Conservation (phyloP, 2,329 filamentous ascomycete species). For the Zymoseptoria pseudotritici region DNA sequence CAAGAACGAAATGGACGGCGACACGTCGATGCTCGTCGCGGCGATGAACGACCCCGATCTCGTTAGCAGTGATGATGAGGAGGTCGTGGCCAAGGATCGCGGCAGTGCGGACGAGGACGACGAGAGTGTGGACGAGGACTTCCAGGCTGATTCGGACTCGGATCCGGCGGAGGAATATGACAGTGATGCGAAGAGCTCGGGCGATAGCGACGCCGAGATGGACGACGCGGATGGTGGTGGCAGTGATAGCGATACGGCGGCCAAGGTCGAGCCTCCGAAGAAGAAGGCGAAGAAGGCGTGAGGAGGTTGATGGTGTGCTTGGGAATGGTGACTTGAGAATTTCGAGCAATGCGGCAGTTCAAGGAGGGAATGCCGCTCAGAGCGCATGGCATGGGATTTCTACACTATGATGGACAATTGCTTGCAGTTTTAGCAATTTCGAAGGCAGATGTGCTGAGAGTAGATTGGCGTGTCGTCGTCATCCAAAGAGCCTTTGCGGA, state of each 20-base stretch:
- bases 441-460: no score
- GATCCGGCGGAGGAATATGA: slow-evolving; percentile 97
- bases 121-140: slow-evolving; percentile 93
- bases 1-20: slow-evolving; percentile 98
- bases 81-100: slow-evolving; percentile 68
- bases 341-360: neutral
- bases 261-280: slow-evolving; percentile 52
- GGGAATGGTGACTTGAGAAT: neutral
- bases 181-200: slow-evolving; percentile 78
- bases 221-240: slow-evolving; percentile 39
- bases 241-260: slow-evolving; percentile 44
- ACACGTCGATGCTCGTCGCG: slow-evolving; percentile 64
- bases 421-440: no score
- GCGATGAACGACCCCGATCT: slow-evolving; percentile 73
- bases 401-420: no score
- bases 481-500: no score
- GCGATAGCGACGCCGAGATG: slow-evolving; percentile 57
- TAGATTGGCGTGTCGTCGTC: no score
- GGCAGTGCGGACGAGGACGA: slow-evolving; percentile 94
- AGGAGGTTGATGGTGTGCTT: neutral
- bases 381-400: neutral
- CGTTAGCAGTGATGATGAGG: slow-evolving; percentile 72
- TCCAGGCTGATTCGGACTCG: slow-evolving; percentile 82
- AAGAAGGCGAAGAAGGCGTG: slow-evolving; percentile 54
- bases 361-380: neutral